A percentile compares a stretch with the other conserved stretches of the same genome.
Conservation (phyloP, 306 rosid species). For the Citrullus colocynthis region DNA sequence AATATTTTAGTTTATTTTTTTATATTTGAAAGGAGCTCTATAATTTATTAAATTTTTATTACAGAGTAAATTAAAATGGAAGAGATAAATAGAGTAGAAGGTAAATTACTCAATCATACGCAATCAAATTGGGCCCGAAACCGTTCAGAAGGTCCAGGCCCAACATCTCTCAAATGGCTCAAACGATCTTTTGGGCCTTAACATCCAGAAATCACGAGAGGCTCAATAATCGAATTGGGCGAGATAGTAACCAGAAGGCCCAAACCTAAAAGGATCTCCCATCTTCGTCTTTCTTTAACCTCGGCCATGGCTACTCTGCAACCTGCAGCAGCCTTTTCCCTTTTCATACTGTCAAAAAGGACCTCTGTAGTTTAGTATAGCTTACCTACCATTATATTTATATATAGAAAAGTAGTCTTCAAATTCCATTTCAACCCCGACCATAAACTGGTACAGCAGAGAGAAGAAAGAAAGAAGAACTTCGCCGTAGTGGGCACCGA, state of each 20-base stretch:
- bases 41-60: too few relatives aligned
- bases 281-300: background rate
- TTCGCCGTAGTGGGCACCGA: conserved; percentile 7
- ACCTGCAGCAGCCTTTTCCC: background rate
- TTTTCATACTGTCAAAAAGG: background rate
- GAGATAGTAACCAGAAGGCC: background rate
- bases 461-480: background rate
- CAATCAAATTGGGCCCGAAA: background rate
- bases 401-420: background rate
- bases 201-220: background rate
- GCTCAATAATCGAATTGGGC: background rate
- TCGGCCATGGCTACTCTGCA: background rate
- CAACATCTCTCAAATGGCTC: background rate
- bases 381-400: background rate
- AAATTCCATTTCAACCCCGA: background rate
- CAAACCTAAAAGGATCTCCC: background rate
- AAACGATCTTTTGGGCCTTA: background rate
- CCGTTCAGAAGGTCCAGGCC: background rate
- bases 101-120: too few relatives aligned
- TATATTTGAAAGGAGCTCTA: too few relatives aligned
- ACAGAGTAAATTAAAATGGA: too few relatives aligned
- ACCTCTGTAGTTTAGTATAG: background rate
- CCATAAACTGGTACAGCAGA: background rate
- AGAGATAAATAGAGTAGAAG: too few relatives aligned
- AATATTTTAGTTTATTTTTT: too few relatives aligned